Conservation (phyloP, 371 early-diverging fungal species). For the Mucor indicus region DNA sequence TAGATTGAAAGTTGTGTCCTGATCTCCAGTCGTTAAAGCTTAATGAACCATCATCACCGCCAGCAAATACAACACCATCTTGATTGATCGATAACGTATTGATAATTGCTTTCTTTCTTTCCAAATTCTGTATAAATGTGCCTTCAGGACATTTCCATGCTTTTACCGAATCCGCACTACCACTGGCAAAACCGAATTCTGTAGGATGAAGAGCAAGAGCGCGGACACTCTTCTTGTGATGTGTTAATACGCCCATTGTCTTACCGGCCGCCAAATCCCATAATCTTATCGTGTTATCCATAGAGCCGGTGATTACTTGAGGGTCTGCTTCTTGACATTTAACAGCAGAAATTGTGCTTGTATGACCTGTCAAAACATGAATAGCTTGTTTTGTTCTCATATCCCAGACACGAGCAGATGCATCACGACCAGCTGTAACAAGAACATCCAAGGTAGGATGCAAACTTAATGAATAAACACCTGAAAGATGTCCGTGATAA, state of each 20-base stretch:
- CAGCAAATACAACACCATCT: conserved; percentile 92
- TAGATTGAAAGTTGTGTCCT: conserved; percentile 90
- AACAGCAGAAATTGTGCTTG: conserved; percentile 80
- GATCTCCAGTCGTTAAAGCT: conserved; percentile 97
- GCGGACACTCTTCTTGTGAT: conserved; percentile 96
- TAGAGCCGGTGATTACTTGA: conserved; percentile 91
- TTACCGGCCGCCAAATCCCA: conserved; percentile 98
- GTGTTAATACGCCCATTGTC: conserved; percentile 89
- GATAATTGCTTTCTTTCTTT: conserved; percentile 86
- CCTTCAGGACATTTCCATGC: conserved; percentile 96
- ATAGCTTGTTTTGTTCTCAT: conserved; percentile 94
- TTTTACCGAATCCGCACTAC: conserved; percentile 90
- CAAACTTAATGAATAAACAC: conserved; percentile 85
- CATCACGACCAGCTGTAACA: conserved; percentile 94
- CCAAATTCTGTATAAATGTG: conserved; percentile 90
- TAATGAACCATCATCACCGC: conserved; percentile 95
- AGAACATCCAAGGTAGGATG: conserved; percentile 94
- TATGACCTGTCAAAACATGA: conserved; percentile 90
- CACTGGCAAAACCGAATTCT: conserved; percentile 93
- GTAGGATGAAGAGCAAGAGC: conserved; percentile 88
- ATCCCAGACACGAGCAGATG: conserved; percentile 95
- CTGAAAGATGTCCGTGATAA: conserved; percentile 96
- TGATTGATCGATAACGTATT: conserved; percentile 87
- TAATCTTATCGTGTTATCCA: conserved; percentile 89
- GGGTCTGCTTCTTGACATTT: conserved; percentile 94